A percentile compares a stretch with the other conserved stretches of the same genome.
These are phyloP conservation scores for Wallemia mellicola DNA, from an alignment of 1,284 basidiomycete genomes.

Conservation along the genomic window DNA sequence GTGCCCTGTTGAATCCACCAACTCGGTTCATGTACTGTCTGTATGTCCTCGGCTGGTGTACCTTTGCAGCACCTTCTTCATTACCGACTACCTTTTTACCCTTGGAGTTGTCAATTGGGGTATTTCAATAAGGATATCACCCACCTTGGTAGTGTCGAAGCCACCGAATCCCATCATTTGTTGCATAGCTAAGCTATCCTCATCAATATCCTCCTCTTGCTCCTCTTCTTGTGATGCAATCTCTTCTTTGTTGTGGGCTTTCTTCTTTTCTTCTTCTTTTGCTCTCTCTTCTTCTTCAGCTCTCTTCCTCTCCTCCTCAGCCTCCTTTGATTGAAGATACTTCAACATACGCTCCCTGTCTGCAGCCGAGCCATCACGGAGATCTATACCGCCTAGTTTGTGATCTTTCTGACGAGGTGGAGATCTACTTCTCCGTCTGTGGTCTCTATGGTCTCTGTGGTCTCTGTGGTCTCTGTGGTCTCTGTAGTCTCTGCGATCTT, in stretches of 20 bases:
- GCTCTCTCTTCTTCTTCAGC: slow-evolving; percentile 8
- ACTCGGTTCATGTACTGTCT: slow-evolving; percentile 83
- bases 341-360: slow-evolving; percentile 15
- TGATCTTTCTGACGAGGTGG: slow-evolving; percentile 4
- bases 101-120: slow-evolving; percentile 7
- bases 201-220: slow-evolving; percentile 34
- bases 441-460: slow-evolving; percentile 2
- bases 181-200: slow-evolving; percentile 41
- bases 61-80: slow-evolving; percentile 25
- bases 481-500: slow-evolving; percentile 4
- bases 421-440: slow-evolving; percentile 6
- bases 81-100: slow-evolving; percentile 37
- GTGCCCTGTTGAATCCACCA: slow-evolving; percentile 56
- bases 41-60: slow-evolving; percentile 82
- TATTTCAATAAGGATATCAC: slow-evolving; percentile 7
- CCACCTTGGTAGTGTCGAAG: slow-evolving; percentile 67
- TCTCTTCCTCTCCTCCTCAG: slow-evolving; percentile 9
- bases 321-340: slow-evolving; percentile 6
- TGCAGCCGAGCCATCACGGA: slow-evolving; percentile 12
- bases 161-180: slow-evolving; percentile 66
- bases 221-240: slow-evolving; percentile 23
- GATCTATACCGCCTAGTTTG: slow-evolving; percentile 10
- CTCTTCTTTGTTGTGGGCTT: slow-evolving; percentile 6
- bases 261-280: slow-evolving; percentile 3
- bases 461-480: slow-evolving; percentile 5